Evolutionary conservation across 148 eudicot species (phyloP).

Genomic region (Selenicereus undatus): DNA sequence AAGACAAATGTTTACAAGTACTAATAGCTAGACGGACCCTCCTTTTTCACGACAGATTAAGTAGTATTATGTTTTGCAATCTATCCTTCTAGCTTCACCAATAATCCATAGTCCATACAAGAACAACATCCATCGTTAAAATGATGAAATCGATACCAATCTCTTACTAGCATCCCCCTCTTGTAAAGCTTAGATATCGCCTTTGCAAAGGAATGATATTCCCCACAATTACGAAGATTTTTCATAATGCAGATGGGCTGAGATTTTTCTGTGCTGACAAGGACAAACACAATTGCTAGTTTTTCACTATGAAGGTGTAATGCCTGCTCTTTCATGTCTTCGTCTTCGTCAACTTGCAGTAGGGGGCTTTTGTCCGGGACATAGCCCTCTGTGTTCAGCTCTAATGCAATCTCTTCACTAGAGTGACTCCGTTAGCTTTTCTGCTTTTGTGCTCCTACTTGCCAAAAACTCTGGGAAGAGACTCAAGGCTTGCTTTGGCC

Average conservation of each 20-base stretch:
- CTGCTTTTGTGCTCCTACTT: not conserved
- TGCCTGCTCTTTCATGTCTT: conserved; percentile 31
- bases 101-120: conserved; percentile 45
- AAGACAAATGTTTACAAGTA: not conserved
- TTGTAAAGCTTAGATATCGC: conserved; percentile 37
- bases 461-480: not conserved
- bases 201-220: conserved; percentile 42
- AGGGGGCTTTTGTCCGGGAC: conserved; percentile 29
- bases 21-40: not conserved
- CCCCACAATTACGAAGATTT: conserved; percentile 50
- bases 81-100: conserved; percentile 34
- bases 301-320: conserved; percentile 28
- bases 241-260: conserved; percentile 38
- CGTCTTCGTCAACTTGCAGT: conserved; percentile 41
- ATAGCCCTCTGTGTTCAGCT: not conserved
- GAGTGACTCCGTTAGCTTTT: not conserved
- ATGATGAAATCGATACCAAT: conserved; percentile 46
- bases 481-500: not conserved
- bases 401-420: conserved; percentile 32
- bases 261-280: not conserved
- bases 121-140: conserved; percentile 45
- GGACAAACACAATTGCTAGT: conserved; percentile 39
- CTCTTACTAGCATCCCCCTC: conserved; percentile 43
- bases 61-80: not conserved
- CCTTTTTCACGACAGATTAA: not conserved